Base-by-base conservation (phyloP, 768 basidiomycete genomes). In the Cyclocybe cylindracea region DNA sequence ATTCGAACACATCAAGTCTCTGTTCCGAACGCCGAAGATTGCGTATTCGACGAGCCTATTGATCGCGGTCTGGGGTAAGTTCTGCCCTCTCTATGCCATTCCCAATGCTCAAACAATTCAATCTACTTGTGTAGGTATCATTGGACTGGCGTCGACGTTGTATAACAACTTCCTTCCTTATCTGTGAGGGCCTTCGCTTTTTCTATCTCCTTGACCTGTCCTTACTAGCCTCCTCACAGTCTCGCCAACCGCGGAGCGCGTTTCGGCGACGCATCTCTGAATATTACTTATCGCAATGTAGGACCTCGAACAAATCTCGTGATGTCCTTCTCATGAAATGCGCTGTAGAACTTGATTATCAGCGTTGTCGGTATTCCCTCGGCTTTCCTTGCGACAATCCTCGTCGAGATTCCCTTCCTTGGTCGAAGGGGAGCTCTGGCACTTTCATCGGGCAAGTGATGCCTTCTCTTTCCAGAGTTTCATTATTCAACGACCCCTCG, bases 61-160 rank as follows among this genome's bases (percentile, higher is more conserved):
- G 46, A 83, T 86, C 66, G 71, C 78, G 61, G 73, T 85, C 46
- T 69, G 76, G 64, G 72, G 74, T 73, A 51, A 7, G 67, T 59
- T 11, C 29, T 40, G 24, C 14, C 3, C 10, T 37, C 33, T 9
- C n/a, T 11, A 9, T 16, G 39, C 5, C 10, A 45, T 51, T 37
- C 10, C 44, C 39, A 10, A 46, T 19, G 24, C 11, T n/a, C 10
- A 54, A 34, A 34, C 10, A 8, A 39, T 44, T 29, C 14, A 44
- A 43, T 36, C 34, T 10, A 18, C 32, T 35, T 13, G 38, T 13
- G 53, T 57, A 86, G 87, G 79, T 2, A 71, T 89, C 44, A 89
- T 90, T 44, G 87, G 87, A 10, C 76, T 90, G 7, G 87, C 87
- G 2, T 89, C 85, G 56, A 87, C 89, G 11, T 66, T 91, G 72